Evolutionary conservation across 2,329 filamentous ascomycete genomes (phyloP).

Genomic region (Paraconiothyrium brasiliense): DNA sequence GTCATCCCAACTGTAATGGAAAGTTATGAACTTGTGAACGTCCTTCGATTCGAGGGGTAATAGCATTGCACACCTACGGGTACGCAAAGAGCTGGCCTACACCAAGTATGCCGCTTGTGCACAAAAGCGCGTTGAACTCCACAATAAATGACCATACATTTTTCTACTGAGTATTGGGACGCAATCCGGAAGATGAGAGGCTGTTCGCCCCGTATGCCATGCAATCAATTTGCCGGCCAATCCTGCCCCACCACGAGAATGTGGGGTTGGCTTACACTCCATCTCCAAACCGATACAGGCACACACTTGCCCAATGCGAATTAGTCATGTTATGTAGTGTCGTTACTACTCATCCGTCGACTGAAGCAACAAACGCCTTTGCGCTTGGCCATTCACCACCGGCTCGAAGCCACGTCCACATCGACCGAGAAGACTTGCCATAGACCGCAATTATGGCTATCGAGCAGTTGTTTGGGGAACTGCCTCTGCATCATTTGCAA

Average conservation of each 20-base stretch:
- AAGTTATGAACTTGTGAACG: too few species aligned
- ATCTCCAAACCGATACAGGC: conserved; percentile 5
- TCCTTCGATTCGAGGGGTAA: too few species aligned
- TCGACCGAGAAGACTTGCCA: background rate
- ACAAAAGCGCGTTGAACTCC: background rate
- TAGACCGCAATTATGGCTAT: conserved; percentile 34
- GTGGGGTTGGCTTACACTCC: conserved; percentile 33
- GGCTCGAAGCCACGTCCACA: background rate
- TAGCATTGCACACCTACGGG: background rate
- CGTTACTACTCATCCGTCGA: background rate
- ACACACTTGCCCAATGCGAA: background rate
- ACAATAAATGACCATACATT: background rate
- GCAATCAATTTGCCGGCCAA: conserved; percentile 33
- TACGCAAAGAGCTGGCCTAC: background rate
- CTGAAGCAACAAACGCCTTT: background rate
- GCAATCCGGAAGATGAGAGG: conserved; percentile 15
- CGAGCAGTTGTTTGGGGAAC: conserved; percentile 39
- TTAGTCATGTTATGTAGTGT: background rate
- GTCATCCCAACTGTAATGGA: too few species aligned
- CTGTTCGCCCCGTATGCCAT: conserved; percentile 5
- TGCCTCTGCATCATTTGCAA: conserved; percentile 42
- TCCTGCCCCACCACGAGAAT: conserved; percentile 41
- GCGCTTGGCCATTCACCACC: background rate
- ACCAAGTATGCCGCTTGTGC: background rate
- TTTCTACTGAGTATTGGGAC: background rate